These are phyloP conservation scores for Cercospora janseana DNA, from an alignment of 2,329 filamentous ascomycete genomes.

Conservation along the genomic window DNA sequence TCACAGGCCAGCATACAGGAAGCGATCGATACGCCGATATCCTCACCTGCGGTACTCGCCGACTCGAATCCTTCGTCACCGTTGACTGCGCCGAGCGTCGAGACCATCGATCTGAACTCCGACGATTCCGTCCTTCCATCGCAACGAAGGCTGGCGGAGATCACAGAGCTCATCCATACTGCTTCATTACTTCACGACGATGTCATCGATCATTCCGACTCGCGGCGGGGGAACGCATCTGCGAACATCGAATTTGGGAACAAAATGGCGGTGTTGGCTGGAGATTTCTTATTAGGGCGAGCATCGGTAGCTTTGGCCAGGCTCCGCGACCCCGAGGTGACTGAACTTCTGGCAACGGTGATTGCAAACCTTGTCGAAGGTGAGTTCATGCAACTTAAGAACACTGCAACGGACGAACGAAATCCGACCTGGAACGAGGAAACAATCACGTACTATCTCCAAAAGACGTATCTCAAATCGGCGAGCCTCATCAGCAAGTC, in stretches of 20 bases:
- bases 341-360: slow-evolving; percentile 89
- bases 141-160: slow-evolving; percentile 88
- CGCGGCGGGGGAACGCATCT: slow-evolving; percentile 77
- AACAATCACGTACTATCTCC: slow-evolving; percentile 86
- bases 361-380: slow-evolving; percentile 97
- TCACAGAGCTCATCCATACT: slow-evolving; percentile 95
- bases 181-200: slow-evolving; percentile 96
- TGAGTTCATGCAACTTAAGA: slow-evolving; percentile 99
- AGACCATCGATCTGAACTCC: slow-evolving; percentile 42
- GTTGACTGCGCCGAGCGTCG: slow-evolving; percentile 51
- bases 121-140: slow-evolving; percentile 79
- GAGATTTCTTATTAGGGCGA: slow-evolving; percentile 91
- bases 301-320: slow-evolving; percentile 91
- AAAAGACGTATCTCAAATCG: slow-evolving; percentile 98
- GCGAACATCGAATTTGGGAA: slow-evolving; percentile 96
- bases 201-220: slow-evolving; percentile 89
- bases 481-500: slow-evolving; percentile 95
- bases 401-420: slow-evolving; percentile 83
- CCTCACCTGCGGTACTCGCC: slow-evolving; percentile 61
- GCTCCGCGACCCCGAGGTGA: slow-evolving; percentile 87
- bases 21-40: slow-evolving; percentile 60
- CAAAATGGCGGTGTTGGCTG: slow-evolving; percentile 97
- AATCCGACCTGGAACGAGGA: slow-evolving; percentile 85
- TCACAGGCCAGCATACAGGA: slow-evolving; percentile 34
- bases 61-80: slow-evolving; percentile 76